A percentile compares a stretch with the other conserved stretches of the same genome.
Evolutionary conservation across 1,284 basidiomycete genomes (phyloP).

Genomic region (Tylopilus sp.): DNA sequence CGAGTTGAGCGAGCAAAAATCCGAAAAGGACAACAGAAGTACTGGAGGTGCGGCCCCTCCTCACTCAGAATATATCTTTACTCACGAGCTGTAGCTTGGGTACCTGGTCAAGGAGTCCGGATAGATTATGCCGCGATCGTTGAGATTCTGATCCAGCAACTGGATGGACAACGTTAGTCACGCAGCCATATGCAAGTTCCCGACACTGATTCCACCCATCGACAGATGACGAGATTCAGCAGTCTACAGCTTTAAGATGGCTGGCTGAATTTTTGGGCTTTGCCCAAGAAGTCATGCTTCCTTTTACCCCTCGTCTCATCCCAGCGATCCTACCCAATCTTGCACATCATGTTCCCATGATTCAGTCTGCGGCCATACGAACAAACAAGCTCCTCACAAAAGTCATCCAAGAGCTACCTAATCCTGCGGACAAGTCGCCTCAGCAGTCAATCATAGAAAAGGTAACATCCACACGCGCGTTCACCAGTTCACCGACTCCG

Average conservation of each 20-base stretch:
- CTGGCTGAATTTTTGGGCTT: constrained; percentile 88
- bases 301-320: constrained; percentile 91
- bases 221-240: constrained; percentile 84
- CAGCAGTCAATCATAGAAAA: constrained; percentile 39
- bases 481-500: constrained; percentile 50
- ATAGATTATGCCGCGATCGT: constrained; percentile 92
- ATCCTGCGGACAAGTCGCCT: constrained; percentile 52
- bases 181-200: neutral
- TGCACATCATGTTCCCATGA: constrained; percentile 86
- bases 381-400: constrained; percentile 84
- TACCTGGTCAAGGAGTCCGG: constrained; percentile 89
- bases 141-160: constrained; percentile 90
- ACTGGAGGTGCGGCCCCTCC: constrained; percentile 51
- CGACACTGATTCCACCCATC: constrained; percentile 8
- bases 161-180: constrained; percentile 78
- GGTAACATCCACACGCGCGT: constrained; percentile 30
- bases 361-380: constrained; percentile 81
- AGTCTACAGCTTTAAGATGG: constrained; percentile 88
- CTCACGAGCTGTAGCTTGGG: constrained; percentile 57
- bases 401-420: constrained; percentile 83
- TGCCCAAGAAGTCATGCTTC: constrained; percentile 87
- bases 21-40: constrained; percentile 52
- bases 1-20: constrained; percentile 44
- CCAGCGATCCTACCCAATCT: constrained; percentile 92
- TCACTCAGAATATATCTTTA: constrained; percentile 20